Evolutionary conservation across 805 yeast species (phyloP).

Genomic region (Monosporozyma aerobia): DNA sequence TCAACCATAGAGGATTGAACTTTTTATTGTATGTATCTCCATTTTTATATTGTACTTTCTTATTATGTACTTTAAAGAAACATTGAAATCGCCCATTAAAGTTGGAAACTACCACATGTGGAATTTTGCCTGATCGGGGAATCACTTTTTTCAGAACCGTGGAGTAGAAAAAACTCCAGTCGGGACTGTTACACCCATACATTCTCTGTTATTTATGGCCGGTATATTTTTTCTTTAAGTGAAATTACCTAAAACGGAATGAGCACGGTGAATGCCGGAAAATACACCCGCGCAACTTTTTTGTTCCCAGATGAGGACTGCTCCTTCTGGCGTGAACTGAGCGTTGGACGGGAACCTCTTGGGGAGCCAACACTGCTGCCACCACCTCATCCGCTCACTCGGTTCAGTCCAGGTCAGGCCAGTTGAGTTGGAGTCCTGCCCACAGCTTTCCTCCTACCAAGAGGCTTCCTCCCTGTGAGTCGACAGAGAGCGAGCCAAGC

Average conservation of each 20-base stretch:
- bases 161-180: neutral
- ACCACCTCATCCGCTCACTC: too few species aligned
- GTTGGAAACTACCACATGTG: neutral
- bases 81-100: neutral
- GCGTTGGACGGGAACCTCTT: neutral
- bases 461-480: too few species aligned
- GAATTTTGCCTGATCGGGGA: neutral
- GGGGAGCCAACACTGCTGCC: too few species aligned
- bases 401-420: too few species aligned
- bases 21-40: neutral
- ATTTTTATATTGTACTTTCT: neutral
- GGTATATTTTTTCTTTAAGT: neutral
- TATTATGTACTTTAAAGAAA: neutral
- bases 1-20: constrained; percentile 6
- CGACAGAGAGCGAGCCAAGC: neutral
- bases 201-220: neutral
- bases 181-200: neutral
- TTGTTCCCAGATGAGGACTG: neutral
- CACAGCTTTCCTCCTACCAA: too few species aligned
- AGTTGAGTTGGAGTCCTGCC: too few species aligned
- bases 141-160: neutral
- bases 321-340: neutral
- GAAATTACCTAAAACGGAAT: neutral
- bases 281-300: neutral
- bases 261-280: neutral